Evolutionary conservation across 2,329 filamentous ascomycete genomes (phyloP).

Genomic region (Sphaerostilbella broomeana): DNA sequence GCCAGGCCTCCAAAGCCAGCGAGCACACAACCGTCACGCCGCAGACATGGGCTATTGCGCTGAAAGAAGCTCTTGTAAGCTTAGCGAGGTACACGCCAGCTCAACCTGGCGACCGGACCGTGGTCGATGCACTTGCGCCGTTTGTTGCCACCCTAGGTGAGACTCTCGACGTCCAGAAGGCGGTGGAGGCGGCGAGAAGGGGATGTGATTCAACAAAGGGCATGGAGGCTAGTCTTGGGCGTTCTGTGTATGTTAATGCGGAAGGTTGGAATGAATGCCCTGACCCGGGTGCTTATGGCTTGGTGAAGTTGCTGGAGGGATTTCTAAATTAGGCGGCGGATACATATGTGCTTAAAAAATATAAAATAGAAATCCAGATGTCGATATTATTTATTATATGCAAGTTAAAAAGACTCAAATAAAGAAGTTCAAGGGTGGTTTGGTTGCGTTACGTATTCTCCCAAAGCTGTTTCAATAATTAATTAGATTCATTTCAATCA

Average conservation of each 20-base stretch:
- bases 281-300: conserved; percentile 57
- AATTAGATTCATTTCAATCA: not conserved
- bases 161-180: conserved; percentile 36
- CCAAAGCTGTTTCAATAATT: not conserved
- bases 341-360: no score
- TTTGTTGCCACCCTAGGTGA: conserved; percentile 55
- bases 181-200: conserved; percentile 55
- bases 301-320: conserved; percentile 60
- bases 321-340: conserved; percentile 26
- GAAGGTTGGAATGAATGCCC: conserved; percentile 62
- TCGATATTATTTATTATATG: no score
- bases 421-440: no score
- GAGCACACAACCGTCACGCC: conserved; percentile 8
- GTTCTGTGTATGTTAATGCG: conserved; percentile 66
- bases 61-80: conserved; percentile 48
- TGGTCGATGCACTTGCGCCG: conserved; percentile 65
- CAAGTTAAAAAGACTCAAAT: no score
- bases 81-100: conserved; percentile 65
- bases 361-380: no score
- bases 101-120: conserved; percentile 62
- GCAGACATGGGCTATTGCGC: conserved; percentile 39
- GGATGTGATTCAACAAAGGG: conserved; percentile 63
- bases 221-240: conserved; percentile 68
- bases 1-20: not conserved
- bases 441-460: no score